Base-by-base conservation (phyloP, 805 yeast species). In the Brettanomyces naardenensis region DNA sequence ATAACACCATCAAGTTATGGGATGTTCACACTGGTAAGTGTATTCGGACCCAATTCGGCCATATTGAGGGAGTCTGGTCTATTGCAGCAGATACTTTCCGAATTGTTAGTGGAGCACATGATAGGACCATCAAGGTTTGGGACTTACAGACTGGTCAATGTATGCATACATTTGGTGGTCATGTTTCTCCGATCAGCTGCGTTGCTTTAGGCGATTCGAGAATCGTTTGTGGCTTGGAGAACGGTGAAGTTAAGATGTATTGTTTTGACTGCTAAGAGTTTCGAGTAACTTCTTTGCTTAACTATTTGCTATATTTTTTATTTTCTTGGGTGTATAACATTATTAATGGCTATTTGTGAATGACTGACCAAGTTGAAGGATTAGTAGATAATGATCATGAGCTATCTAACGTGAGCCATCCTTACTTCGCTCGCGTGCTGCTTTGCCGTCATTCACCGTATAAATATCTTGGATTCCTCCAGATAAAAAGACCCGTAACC, bases 41-140 rank as follows among this genome's bases (percentile, higher is more conserved):
- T 54, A 75, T 88, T 9, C 70, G 96, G 41, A 92, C 98, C 0
- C 90, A 92, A 59, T 92, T 90, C 64, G 98, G 98, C 3, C 98
- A 92, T 56, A 87, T 90, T 38, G 97, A 92, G 61, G 98, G 98
- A 18, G 95, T 92, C 15, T 90, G 97, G 97, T 87, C 90, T 31
- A 82, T 92, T 39, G 87, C 92, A 14, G 95, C 97, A 1, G 97
- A 92, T 64, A 88, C 89, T 28, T 92, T 92, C 68, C 73, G 98
- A 47, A 84, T 92, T 32, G 84, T 90, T 9, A 80, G 92, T 51
- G 97, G 97, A 2, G 89, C 96, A 1, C 97, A 92, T 54, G 98
- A 92, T 64, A 73, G 87, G 44, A 67, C 78, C 26, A 85, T 85
- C 44, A 90, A 83, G 58, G 84, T 92, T 5, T 92, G 98, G 98